Evolutionary conservation across 176 grass and related monocot species (phyloP), one percentile per base, ranked within the genome.

Genomic region (Chrysopogon serrulatus): DNA sequence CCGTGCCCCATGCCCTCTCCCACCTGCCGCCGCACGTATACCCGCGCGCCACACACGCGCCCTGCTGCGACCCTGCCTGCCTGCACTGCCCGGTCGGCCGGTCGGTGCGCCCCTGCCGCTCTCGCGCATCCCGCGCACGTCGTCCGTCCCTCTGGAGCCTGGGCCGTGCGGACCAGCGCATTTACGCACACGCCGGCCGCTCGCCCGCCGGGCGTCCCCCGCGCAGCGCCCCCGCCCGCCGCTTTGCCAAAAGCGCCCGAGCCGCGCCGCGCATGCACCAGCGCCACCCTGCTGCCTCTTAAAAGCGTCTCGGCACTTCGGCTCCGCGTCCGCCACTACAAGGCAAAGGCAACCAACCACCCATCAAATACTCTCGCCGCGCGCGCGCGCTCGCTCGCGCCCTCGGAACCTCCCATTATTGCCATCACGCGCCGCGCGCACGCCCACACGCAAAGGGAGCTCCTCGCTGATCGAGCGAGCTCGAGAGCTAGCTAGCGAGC

Each of bases 161-260:
- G n/a, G n/a, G n/a, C 41, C 60, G 28, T 44, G 77, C 74, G 51
- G 9, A 63, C 61, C 60, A 34, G 8, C 23, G 40, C 65, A 59
- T 74, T 79, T 41, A 74, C 47, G 68, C 47, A 16, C 47, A 26
- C 32, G 62, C 43, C 62, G 61, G 64, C 79, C 36, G 61, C 57
- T 6, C 36, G 5, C 24, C 60, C 10, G 26, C 14, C 71, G 19
- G 51, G 33, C 5, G 66, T 32, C 27, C 80, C 73, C 51, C 41
- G 13, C 61, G 28, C 32, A 36, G 67, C 76, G 73, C 35, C 10
- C 60, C 12, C 21, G n/a, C 23, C 40, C 3, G 42, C 70, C 71
- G 21, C 73, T 88, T 88, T 79, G 86, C 74, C 34, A 43, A 88
- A 88, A 83, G 86, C 42, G 71, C 43, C 27, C 32, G 34, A 37